A percentile compares a stretch with the other conserved stretches of the same genome.
Conservation (phyloP, 2,329 filamentous ascomycete species). For the Epichloe sibirici region DNA sequence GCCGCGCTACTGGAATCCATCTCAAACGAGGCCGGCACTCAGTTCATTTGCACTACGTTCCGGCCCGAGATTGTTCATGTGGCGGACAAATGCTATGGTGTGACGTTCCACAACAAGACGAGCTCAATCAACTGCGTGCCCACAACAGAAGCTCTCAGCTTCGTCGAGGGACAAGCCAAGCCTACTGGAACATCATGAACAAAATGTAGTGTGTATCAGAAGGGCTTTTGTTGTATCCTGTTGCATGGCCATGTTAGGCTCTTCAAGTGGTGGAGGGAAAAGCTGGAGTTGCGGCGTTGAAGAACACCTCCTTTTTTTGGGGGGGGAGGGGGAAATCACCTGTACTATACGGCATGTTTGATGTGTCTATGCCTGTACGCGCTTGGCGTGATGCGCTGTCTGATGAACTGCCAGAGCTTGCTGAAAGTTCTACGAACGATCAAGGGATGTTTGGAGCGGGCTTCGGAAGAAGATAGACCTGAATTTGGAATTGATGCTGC, state of each 20-base stretch:
- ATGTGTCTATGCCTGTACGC: neutral
- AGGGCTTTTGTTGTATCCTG: too few species aligned
- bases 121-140: constrained; percentile 86
- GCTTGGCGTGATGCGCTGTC: neutral
- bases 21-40: constrained; percentile 50
- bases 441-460: too few species aligned
- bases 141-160: constrained; percentile 77
- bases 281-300: neutral
- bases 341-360: neutral
- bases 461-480: neutral
- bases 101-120: constrained; percentile 87
- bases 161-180: constrained; percentile 72
- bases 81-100: constrained; percentile 95
- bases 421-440: neutral
- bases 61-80: constrained; percentile 90
- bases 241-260: too few species aligned
- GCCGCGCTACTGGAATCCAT: constrained; percentile 77
- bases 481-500: neutral
- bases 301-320: neutral
- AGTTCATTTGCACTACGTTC: constrained; percentile 99
- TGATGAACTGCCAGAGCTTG: neutral
- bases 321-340: neutral
- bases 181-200: constrained; percentile 12
- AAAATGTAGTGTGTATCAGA: neutral
- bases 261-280: neutral